Base-by-base conservation (phyloP, 129 eudicot genomes). In the Pseudognaphalium luteoalbum region DNA sequence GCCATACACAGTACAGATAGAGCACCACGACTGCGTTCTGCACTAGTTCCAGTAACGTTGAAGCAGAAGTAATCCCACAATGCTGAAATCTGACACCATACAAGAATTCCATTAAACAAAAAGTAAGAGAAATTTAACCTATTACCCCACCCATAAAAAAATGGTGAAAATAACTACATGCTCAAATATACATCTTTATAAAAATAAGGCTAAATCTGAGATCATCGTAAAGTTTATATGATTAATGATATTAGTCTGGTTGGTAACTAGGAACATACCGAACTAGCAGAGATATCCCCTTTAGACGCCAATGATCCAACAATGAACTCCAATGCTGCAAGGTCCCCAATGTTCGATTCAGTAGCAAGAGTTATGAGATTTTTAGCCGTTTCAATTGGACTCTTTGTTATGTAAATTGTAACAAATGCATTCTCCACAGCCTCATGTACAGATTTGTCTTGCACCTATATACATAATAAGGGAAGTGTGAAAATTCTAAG, bases 11-110 rank as follows among this genome's bases (percentile, higher is more conserved):
- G 73, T 66, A 94, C 79, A 66, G 90, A 81, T 22, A 94, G 78
- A 63, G 98, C 98, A 71, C 96, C 98, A 74, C 98, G 90, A 68
- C 98, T 87, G 65, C 86, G 90, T 82, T 91, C 97, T 47, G 96
- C 97, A 35, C 88, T 94, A 34, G 96, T 94, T 80, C 96, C 96
- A 32, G 77, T 88, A 41, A 89, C 82, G 67, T 91, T 91, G 81
- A 94, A 94, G 83, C 98, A 94, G 35, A 94, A 94, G 82, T 86
- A 89, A 83, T 94, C 98, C 98, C 98, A 94, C 68, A 94, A 80
- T 82, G 97, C 93, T 71, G 97, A 87, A 66, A 94, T 74, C 98
- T 94, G 97, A 63, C 80, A 73, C 64, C 64, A 41, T 42, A 57
- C 22, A 58, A 28, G 7, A 77, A 8, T 20, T 71, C 2, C 25